Evolutionary conservation across 441 rosid genomes (phyloP), one percentile per base, ranked within the genome.

Genomic region (Mallotus repandus): DNA sequence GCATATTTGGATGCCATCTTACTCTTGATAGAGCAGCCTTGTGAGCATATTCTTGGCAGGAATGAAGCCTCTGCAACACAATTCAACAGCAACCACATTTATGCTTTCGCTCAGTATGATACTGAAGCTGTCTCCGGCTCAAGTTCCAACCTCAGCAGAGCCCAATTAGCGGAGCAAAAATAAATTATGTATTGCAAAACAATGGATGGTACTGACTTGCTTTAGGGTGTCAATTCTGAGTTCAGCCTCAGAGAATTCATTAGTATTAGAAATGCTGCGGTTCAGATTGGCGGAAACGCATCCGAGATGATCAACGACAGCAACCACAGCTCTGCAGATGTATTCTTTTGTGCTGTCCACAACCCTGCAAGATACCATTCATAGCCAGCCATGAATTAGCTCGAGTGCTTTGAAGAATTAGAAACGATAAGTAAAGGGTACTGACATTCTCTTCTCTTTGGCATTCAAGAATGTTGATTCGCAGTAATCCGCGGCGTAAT

Each of bases 251-350:
- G 89, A 68, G 62, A 85, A 79, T 14, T 73, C 72, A 25, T 72
- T 41, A 4, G 80, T 63, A 53, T 81, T 61, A n/a, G 86, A 79
- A 71, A 87, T 73, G 70, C 19, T 61, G 62, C 25, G 58, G 55
- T 87, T 76, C 16, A 89, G 83, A 69, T 86, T 86, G 41, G 90
- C 68, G 0, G 93, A 86, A 71, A 90, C 89, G 22, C 76, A 82
- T 50, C 96, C 93, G 25, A 90, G 80, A 74, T 87, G 96, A 81
- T 90, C 93, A 67, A 90, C 90, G 22, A 87, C 78, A 8, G 93
- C 79, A 29, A 90, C 90, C 52, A 85, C 70, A 16, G 93, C 91
- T 72, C 73, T 81, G 83, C 90, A 80, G 67, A 89, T 62, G 81
- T 90, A 90, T 68, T 87, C 89, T 69, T 87, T 89, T 46, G 96